phyloP scores from a whole-genome alignment of 2,329 filamentous ascomycete genomes.

The Ilyonectria robusta region DNA sequence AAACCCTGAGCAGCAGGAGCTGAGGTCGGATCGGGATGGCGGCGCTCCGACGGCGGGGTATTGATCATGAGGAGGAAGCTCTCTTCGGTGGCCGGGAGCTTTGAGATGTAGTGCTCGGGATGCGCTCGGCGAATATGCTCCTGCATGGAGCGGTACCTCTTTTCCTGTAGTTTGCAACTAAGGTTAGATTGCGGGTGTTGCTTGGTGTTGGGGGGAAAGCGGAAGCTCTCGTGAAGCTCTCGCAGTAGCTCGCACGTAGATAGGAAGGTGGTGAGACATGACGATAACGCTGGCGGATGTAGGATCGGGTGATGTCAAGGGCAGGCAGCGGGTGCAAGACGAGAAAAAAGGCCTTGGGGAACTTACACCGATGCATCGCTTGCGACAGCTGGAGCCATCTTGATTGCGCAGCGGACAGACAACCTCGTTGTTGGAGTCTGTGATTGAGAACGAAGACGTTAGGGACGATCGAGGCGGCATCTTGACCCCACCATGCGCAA shows the following conservation, averaged over 20 bases:
- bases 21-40: conserved; percentile 58
- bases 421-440: conserved; percentile 94
- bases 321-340: conserved; percentile 2
- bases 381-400: conserved; percentile 96
- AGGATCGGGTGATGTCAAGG: conserved; percentile 20
- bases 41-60: conserved; percentile 83
- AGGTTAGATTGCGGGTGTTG: conserved; percentile 42
- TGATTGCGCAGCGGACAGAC: conserved; percentile 96
- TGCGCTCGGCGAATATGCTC: conserved; percentile 98
- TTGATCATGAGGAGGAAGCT: conserved; percentile 98
- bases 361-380: conserved; percentile 98
- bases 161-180: conserved; percentile 74
- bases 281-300: conserved; percentile 34
- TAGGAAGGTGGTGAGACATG: conserved; percentile 46
- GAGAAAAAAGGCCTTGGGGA: conserved; percentile 32
- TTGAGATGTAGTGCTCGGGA: conserved; percentile 96
- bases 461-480: conserved; percentile 93
- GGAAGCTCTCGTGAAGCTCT: conserved; percentile 28
- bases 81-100: conserved; percentile 97
- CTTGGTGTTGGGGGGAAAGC: conserved; percentile 30
- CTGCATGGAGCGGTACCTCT: conserved; percentile 98
- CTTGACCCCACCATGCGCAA: conserved; percentile 72
- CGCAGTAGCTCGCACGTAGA: conserved; percentile 2
- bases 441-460: conserved; percentile 92
- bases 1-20: conserved; percentile 52